Evolutionary conservation across 2,329 filamentous ascomycete species (phyloP).

Genomic region (Fusarium sp.): DNA sequence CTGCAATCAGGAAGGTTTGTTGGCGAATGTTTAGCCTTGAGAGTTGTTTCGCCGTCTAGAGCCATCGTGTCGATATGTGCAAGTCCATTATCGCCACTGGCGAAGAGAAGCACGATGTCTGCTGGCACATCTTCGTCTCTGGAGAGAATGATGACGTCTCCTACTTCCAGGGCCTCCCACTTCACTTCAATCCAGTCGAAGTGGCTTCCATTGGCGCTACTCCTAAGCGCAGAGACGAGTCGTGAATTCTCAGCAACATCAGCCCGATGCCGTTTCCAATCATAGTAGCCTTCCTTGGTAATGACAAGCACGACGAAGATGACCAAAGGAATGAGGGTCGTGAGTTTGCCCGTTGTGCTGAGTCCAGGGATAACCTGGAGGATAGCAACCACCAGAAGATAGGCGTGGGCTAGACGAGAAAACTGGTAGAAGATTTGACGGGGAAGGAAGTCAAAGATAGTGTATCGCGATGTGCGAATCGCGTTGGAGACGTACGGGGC

Average conservation of each 20-base stretch:
- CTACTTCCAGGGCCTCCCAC: background rate
- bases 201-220: background rate
- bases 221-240: background rate
- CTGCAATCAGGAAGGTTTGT: background rate
- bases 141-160: background rate
- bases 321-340: background rate
- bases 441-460: background rate
- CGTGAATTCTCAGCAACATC: background rate
- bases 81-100: background rate
- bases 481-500: background rate
- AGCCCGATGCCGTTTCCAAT: background rate
- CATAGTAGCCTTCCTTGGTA: slow-evolving; percentile 4
- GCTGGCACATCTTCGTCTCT: background rate
- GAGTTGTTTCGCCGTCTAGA: background rate
- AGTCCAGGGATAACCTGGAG: background rate
- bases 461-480: background rate
- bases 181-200: background rate
- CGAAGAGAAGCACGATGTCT: background rate
- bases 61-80: background rate
- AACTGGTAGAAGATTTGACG: background rate
- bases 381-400: background rate
- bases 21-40: background rate
- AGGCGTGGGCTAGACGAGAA: slow-evolving; percentile 4
- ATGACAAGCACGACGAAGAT: background rate
- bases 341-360: background rate